Percentiles rank a stretch among this genome's conserved stretches.
Conservation (phyloP, 495 filamentous ascomycete species). For the Penicillium silybi region DNA sequence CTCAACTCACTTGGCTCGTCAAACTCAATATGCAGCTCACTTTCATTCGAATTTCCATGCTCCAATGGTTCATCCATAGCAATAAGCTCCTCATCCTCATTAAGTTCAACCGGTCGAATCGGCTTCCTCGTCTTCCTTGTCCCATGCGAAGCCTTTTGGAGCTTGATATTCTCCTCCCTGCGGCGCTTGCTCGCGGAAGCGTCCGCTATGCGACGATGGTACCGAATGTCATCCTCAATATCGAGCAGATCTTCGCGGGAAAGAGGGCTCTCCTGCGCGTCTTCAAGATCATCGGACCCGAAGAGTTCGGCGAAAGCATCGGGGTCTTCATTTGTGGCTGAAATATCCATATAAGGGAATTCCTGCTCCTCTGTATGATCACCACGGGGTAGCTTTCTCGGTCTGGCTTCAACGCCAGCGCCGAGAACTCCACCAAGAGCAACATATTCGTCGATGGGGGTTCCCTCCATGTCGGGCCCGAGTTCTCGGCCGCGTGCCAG, state of each 20-base stretch:
- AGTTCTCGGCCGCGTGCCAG: conserved; percentile 28
- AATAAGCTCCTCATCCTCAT: background rate
- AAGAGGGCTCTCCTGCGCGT: background rate
- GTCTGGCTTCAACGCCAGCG: background rate
- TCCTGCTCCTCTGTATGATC: background rate
- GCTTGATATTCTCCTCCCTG: background rate
- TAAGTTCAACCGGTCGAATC: background rate
- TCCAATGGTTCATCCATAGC: background rate
- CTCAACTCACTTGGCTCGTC: background rate
- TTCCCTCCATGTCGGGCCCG: conserved; percentile 5
- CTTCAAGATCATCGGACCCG: background rate
- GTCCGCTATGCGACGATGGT: background rate
- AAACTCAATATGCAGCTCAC: background rate
- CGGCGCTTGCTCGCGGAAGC: background rate
- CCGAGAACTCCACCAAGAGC: conserved; percentile 14
- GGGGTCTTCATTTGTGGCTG: background rate
- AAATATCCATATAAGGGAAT: background rate
- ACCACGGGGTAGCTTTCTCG: background rate
- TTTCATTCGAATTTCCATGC: background rate
- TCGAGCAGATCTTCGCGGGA: conserved; percentile 7
- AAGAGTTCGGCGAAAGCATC: background rate
- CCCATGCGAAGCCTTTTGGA: background rate
- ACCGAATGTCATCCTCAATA: conserved; percentile 3
- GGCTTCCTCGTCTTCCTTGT: background rate
- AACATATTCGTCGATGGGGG: conserved; percentile 5